Base-by-base conservation (phyloP, 2,329 filamentous ascomycete species). In the Cladophialophora exuberans region DNA sequence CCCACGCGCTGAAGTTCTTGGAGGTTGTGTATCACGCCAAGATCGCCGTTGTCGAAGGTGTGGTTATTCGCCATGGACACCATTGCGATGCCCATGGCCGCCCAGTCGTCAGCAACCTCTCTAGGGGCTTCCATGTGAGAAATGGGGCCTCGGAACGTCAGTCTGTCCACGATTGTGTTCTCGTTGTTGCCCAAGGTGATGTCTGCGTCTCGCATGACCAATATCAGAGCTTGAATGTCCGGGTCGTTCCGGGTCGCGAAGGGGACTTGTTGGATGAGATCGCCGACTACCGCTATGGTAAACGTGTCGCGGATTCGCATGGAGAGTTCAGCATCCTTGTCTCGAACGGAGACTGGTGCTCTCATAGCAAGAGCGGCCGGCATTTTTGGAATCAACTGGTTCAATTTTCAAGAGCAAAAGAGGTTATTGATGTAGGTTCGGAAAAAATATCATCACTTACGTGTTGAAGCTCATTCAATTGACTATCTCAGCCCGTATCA, bases 41-140 rank as follows among this genome's bases (percentile, higher is more conserved):
- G 25, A 18, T 45, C 42, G 6, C 42, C 42, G 26, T 33, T 33
- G 42, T 45, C 42, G 26, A 45, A 45, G 13, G 42, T 45, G 42
- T 45, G 42, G 26, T 45, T 45, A 28, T 45, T 45, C 3, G 42
- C 42, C 17, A 20, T 45, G n/a, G 42, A 45, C 25, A 45, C 42
- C 42, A 45, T 45, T 15, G 42, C 42, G 17, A 45, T 45, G n/a
- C 42, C 42, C 42, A 45, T 45, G 3, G 42, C 10, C 5, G 42
- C 42, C 42, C 42, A 45, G 15, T 45, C 42, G 18, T 45, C 42
- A 3, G 42, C 42, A 7, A 45, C n/a, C 17, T 45, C 42, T n/a
- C 25, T 18, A 18, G 42, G 42, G 2, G 26, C 17, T 20, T 45
- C 42, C 42, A 45, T 45, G 26, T 45, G 42, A 11, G 26, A 45